These are phyloP conservation scores for Bremia lactucae DNA, from an alignment of 352 stramenopile species.

Conservation along the genomic window DNA sequence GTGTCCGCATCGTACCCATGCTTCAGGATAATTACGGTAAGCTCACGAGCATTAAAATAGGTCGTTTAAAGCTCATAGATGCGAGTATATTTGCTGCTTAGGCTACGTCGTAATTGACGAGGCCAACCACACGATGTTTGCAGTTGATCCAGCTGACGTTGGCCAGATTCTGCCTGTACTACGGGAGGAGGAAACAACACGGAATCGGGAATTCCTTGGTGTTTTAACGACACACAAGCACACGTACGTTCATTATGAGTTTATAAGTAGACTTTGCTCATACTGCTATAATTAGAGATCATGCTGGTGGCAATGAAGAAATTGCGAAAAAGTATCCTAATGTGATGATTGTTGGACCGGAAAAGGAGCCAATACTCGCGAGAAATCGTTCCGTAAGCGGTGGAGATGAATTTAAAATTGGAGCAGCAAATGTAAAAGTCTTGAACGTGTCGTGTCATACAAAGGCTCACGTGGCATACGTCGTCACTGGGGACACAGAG, in stretches of 20 bases:
- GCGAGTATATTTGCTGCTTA: constrained; percentile 6
- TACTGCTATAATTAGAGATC: constrained; percentile 38
- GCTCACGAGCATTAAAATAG: background rate
- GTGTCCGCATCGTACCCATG: constrained; percentile 76
- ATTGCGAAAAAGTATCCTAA: constrained; percentile 55
- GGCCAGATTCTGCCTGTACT: constrained; percentile 52
- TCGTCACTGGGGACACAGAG: constrained; percentile 66
- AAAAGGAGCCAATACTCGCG: constrained; percentile 66
- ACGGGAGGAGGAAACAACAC: constrained; percentile 50
- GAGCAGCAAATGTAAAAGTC: constrained; percentile 57
- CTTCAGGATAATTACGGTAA: constrained; percentile 77
- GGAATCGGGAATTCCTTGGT: constrained; percentile 62
- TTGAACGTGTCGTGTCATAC: constrained; percentile 82
- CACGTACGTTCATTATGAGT: constrained; percentile 30
- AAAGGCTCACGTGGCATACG: constrained; percentile 73
- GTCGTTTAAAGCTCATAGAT: background rate
- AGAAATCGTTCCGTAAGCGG: constrained; percentile 52
- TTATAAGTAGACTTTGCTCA: background rate
- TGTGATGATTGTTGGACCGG: constrained; percentile 56
- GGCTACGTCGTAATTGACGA: constrained; percentile 75
- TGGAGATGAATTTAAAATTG: constrained; percentile 77
- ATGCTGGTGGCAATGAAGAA: constrained; percentile 65
- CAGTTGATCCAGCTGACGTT: constrained; percentile 61
- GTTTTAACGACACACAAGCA: constrained; percentile 93
- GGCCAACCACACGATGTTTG: constrained; percentile 75